phyloP scores from a whole-genome alignment of 2,329 filamentous ascomycete genomes.

The Zalaria obscura region DNA sequence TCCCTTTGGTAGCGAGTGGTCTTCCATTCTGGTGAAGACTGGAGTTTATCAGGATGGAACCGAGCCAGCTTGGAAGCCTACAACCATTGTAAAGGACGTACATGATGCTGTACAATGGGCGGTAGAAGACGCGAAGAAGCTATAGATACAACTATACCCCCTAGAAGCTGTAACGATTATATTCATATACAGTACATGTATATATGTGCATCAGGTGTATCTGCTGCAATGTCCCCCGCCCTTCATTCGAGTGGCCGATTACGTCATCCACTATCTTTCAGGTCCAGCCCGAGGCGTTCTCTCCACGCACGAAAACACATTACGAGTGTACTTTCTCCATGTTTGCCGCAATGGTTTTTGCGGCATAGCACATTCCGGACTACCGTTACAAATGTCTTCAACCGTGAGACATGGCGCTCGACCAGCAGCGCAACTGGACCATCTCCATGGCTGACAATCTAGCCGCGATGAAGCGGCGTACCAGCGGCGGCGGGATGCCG shows the following conservation, averaged over 20 bases:
- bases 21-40: slow-evolving; percentile 62
- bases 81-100: slow-evolving; percentile 58
- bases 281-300: too few relatives aligned
- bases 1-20: slow-evolving; percentile 56
- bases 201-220: too few relatives aligned
- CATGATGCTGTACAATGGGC: slow-evolving; percentile 66
- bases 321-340: too few relatives aligned
- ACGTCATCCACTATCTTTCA: too few relatives aligned
- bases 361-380: too few relatives aligned
- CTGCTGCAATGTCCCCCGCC: too few relatives aligned
- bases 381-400: too few relatives aligned
- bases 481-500: background rate
- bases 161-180: too few relatives aligned
- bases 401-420: slow-evolving; percentile 15
- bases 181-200: too few relatives aligned
- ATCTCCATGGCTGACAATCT: slow-evolving; percentile 21
- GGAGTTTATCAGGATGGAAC: slow-evolving; percentile 54
- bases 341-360: too few relatives aligned
- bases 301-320: too few relatives aligned
- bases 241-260: too few relatives aligned
- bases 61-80: slow-evolving; percentile 46
- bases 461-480: slow-evolving; percentile 4
- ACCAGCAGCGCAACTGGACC: slow-evolving; percentile 20
- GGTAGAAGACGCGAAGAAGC: slow-evolving; percentile 39
- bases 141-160: background rate